Evolutionary conservation across 169 alveolate species (phyloP).

Genomic region (Plasmodium yoelii): DNA sequence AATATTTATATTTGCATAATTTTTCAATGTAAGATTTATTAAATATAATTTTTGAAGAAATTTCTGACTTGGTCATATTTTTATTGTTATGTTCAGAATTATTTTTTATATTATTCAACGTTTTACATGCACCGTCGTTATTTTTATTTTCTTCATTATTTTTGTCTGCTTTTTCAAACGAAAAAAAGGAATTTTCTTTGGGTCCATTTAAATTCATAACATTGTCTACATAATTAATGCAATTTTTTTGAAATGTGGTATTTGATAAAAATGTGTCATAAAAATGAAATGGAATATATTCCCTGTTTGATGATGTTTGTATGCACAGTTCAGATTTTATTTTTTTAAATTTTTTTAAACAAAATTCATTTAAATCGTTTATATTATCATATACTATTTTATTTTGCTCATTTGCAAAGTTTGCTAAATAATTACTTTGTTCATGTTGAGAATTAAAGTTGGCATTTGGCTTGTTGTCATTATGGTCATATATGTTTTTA

Average conservation of each 20-base stretch:
- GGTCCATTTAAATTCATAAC: background rate
- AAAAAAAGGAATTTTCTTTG: background rate
- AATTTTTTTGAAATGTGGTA: background rate
- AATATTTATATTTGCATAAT: slow-evolving; percentile 1
- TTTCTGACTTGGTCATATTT: background rate
- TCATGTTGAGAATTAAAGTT: too few relatives aligned
- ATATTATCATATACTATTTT: slow-evolving; percentile 47
- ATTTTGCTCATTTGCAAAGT: slow-evolving; percentile 39
- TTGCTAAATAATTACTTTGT: background rate
- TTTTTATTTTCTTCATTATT: background rate
- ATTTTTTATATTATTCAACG: background rate
- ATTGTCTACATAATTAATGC: background rate
- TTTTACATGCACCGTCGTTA: background rate
- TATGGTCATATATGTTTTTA: too few relatives aligned
- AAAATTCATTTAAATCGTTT: slow-evolving; percentile 21
- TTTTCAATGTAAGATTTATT: background rate
- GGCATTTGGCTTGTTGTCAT: too few relatives aligned
- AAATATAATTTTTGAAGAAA: background rate
- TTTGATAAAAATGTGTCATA: slow-evolving; percentile 40
- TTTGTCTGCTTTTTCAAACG: background rate
- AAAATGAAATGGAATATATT: slow-evolving; percentile 65
- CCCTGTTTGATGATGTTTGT: slow-evolving; percentile 64
- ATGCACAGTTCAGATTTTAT: slow-evolving; percentile 25
- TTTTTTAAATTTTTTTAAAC: slow-evolving; percentile 36
- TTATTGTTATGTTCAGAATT: background rate